These are phyloP conservation scores for Dendrobium catenatum DNA, from an alignment of 106 monocot genomes.

Conservation along the genomic window DNA sequence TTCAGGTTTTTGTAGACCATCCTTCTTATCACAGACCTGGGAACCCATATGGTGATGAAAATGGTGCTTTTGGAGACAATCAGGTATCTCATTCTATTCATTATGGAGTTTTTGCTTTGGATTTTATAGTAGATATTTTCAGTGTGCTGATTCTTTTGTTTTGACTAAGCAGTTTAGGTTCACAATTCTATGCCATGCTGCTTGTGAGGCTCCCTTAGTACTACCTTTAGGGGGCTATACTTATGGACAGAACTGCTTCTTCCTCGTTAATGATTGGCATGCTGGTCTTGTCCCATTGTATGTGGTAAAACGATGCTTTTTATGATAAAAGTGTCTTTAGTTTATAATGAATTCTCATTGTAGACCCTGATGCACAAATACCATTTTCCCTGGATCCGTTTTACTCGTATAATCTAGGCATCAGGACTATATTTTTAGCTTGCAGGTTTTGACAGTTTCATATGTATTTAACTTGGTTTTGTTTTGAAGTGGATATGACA, in stretches of 20 bases:
- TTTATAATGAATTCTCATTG: neutral
- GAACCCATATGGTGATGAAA: constrained; percentile 70
- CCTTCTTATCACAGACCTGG: constrained; percentile 72
- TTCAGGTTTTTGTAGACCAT: constrained; percentile 92
- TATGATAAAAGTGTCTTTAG: neutral
- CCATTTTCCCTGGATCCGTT: neutral
- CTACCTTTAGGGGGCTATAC: constrained; percentile 80
- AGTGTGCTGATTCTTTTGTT: neutral
- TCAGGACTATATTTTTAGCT: neutral
- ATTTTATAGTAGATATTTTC: neutral
- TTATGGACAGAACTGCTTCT: constrained; percentile 82
- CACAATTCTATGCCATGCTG: constrained; percentile 71
- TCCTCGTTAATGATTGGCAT: constrained; percentile 97
- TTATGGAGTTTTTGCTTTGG: neutral
- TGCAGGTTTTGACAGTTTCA: neutral
- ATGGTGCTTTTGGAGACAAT: constrained; percentile 85
- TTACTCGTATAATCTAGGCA: neutral
- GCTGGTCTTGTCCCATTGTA: constrained; percentile 91
- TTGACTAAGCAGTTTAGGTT: constrained; percentile 72
- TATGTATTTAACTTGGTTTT: neutral
- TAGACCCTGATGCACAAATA: neutral
- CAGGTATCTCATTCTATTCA: constrained; percentile 37
- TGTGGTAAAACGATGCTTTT: constrained; percentile 5
- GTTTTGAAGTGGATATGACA: neutral
- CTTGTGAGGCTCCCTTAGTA: constrained; percentile 94